Conservation (phyloP, 768 basidiomycete species). For the Coprinellus aureogranulatus region DNA sequence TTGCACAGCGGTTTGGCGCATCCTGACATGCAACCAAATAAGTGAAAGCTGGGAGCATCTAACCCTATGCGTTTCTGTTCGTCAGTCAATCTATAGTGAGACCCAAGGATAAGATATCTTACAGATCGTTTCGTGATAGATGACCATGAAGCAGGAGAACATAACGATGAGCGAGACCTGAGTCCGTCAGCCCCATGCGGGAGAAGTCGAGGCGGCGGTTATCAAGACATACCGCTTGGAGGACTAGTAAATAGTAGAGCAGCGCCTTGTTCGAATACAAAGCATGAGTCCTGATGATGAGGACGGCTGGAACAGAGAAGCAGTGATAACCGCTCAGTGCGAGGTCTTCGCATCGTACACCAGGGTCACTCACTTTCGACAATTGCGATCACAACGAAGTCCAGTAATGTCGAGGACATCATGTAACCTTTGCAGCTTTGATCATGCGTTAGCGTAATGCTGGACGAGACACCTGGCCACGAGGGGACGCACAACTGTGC, state of each 20-base stretch:
- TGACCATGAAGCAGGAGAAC: constrained; percentile 19
- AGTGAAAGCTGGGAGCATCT: constrained; percentile 13
- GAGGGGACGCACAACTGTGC: constrained; percentile 15
- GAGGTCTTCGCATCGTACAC: too few species aligned
- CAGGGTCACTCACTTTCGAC: constrained; percentile 18
- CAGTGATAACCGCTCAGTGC: background rate
- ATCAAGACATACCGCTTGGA: constrained; percentile 18
- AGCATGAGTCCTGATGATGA: constrained; percentile 27
- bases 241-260: constrained; percentile 10
- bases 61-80: constrained; percentile 12
- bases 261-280: constrained; percentile 20
- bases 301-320: constrained; percentile 14
- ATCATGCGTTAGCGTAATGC: background rate
- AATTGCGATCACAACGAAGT: constrained; percentile 20
- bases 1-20: constrained; percentile 18
- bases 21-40: constrained; percentile 20
- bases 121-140: constrained; percentile 19
- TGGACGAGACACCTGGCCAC: background rate
- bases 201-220: background rate
- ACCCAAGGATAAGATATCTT: background rate
- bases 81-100: background rate
- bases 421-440: constrained; percentile 23
- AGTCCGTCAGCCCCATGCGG: background rate
- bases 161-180: constrained; percentile 19
- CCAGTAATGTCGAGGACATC: constrained; percentile 18